Conservation (phyloP, 2,329 filamentous ascomycete species). For the Fusarium nelsonii region DNA sequence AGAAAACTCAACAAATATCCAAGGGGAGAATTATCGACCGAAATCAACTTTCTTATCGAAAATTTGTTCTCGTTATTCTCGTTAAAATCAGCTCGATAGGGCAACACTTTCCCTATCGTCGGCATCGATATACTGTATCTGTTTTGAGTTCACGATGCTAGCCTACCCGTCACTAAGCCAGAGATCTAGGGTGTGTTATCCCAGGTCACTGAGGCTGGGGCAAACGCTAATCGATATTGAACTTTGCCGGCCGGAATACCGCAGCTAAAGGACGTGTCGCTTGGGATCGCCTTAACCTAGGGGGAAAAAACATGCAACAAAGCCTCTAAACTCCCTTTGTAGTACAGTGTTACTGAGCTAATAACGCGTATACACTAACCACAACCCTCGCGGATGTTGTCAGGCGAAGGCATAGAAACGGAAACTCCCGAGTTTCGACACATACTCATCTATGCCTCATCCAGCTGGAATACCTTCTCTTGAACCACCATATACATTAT, state of each 20-base stretch:
- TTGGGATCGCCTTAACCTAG: slow-evolving; percentile 29
- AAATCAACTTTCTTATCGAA: background rate
- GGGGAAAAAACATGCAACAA: slow-evolving; percentile 9
- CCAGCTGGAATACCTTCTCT: slow-evolving; percentile 41
- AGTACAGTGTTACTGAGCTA: slow-evolving; percentile 23
- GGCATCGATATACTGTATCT: slow-evolving; percentile 7
- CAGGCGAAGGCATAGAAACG: slow-evolving; percentile 15
- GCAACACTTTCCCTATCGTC: background rate
- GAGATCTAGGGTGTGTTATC: slow-evolving; percentile 26
- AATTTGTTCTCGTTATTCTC: too few species aligned
- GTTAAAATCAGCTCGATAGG: background rate
- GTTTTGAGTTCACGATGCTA: slow-evolving; percentile 29
- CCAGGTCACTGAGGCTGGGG: slow-evolving; percentile 16
- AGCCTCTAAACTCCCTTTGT: slow-evolving; percentile 15
- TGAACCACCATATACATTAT: slow-evolving; percentile 34
- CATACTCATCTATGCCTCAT: slow-evolving; percentile 30
- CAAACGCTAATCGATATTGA: slow-evolving; percentile 36
- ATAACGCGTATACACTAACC: slow-evolving; percentile 19
- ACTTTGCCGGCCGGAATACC: slow-evolving; percentile 42
- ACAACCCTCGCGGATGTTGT: slow-evolving; percentile 24
- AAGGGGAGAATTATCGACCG: background rate
- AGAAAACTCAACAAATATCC: background rate
- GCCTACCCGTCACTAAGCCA: slow-evolving; percentile 9
- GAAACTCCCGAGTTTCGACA: slow-evolving; percentile 17
- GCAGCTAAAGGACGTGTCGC: slow-evolving; percentile 23